Base-by-base conservation (phyloP, 1,284 basidiomycete species). In the Boletellus sp. region DNA sequence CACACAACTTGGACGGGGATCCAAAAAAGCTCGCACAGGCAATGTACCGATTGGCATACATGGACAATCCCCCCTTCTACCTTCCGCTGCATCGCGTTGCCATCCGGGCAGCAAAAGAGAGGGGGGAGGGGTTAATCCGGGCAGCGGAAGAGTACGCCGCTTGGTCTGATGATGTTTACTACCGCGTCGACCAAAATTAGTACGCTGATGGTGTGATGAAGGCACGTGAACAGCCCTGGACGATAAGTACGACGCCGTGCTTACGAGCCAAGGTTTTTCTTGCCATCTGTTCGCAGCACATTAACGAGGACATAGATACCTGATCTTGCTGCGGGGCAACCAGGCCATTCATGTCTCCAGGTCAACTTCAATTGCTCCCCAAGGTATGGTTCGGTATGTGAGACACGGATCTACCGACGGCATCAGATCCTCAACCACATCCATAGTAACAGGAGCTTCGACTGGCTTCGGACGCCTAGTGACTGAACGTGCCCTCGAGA, bases 361-460 rank as follows among this genome's bases (percentile, higher is more conserved):
- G 19, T 46, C 50, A 35, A n/a, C 16, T 18, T 39, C 56, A 48
- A 39, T 40, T 40, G 4, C 32, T 7, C 38, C 45, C 43, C 16
- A 61, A 64, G 39, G 59, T 64, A 53, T 64, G 65, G 63, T 62
- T 68, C 10, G 56, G 63, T 64, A 56, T 13, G 63, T 58, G 26
- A 11, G 28, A 22, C 30, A 7, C 32, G n/a, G 13, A 47, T 2
- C 7, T 13, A n/a, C 40, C 21, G 30, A 13, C 8, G 7, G 32
- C 30, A 11, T 28, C 21, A 1, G 26, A 38, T 38, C 33, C 47
- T 52, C 41, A 48, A 47, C 24, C 26, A 12, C 24, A 19, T 19
- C 5, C 22, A 38, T 11, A 67, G 65, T 69, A 21, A 69, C 67
- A n/a, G 68, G 70, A 38, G 53, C 62, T 24, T 70, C 69, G 8